Percentiles rank a stretch among this genome's conserved stretches.
These are phyloP conservation scores for Ogataea methanolica DNA, from an alignment of 805 yeast species.

Conservation along the genomic window DNA sequence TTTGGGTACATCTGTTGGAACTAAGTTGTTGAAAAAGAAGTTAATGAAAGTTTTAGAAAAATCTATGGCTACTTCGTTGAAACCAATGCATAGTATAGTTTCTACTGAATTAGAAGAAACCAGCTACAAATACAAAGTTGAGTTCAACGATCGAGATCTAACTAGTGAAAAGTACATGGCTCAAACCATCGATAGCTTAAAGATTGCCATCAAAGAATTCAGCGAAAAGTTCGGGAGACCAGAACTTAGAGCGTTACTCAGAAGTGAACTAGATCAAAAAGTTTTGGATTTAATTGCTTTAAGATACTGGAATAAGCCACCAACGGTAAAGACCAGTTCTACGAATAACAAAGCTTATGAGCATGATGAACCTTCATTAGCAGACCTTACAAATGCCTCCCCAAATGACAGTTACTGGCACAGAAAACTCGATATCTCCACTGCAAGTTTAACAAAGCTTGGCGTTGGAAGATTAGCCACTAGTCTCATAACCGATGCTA, in stretches of 20 bases:
- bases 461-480: constrained; percentile 94
- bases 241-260: constrained; percentile 73
- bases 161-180: constrained; percentile 95
- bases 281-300: constrained; percentile 84
- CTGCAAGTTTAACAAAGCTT: constrained; percentile 80
- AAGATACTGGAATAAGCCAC: constrained; percentile 83
- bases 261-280: constrained; percentile 83
- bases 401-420: constrained; percentile 83
- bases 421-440: constrained; percentile 75
- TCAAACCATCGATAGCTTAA: constrained; percentile 82
- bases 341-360: constrained; percentile 7
- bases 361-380: constrained; percentile 44
- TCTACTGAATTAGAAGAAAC: constrained; percentile 93
- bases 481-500: constrained; percentile 71
- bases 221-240: constrained; percentile 77
- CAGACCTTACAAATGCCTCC: constrained; percentile 51
- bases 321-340: constrained; percentile 16
- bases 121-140: constrained; percentile 88
- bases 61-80: constrained; percentile 84
- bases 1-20: constrained; percentile 66
- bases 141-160: constrained; percentile 88
- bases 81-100: constrained; percentile 82
- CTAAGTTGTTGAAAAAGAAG: constrained; percentile 68
- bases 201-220: constrained; percentile 81
- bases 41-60: constrained; percentile 82